phyloP scores from a whole-genome alignment of 2,329 filamentous ascomycete genomes.

The Pestalotiopsis sp. region DNA sequence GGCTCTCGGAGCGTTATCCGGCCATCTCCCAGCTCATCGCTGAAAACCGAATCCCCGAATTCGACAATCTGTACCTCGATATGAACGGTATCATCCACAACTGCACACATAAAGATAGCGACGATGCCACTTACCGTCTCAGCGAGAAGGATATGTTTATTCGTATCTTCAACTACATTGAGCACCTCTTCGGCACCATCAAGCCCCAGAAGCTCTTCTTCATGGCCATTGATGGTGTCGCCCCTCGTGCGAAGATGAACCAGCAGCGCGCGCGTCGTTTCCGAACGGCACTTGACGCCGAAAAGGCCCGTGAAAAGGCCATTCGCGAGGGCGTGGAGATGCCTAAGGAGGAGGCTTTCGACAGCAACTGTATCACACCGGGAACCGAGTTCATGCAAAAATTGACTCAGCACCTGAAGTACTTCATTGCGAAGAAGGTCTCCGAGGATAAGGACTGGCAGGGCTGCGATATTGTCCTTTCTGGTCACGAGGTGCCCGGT shows the following conservation, averaged over 20 bases:
- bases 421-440: slow-evolving; percentile 98
- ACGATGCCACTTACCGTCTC: slow-evolving; percentile 88
- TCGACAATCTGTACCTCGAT: slow-evolving; percentile 94
- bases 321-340: slow-evolving; percentile 86
- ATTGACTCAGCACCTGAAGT: slow-evolving; percentile 89
- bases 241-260: slow-evolving; percentile 98
- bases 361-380: slow-evolving; percentile 98
- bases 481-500: slow-evolving; percentile 95
- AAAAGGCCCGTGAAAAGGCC: slow-evolving; percentile 89
- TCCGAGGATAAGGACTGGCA: slow-evolving; percentile 98
- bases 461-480: slow-evolving; percentile 92
- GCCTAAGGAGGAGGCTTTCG: slow-evolving; percentile 93
- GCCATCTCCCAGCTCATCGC: slow-evolving; percentile 98
- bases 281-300: slow-evolving; percentile 88
- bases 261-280: slow-evolving; percentile 96
- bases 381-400: slow-evolving; percentile 98
- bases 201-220: slow-evolving; percentile 98
- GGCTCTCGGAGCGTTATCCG: slow-evolving; percentile 98
- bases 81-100: slow-evolving; percentile 99
- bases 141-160: slow-evolving; percentile 99
- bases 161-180: slow-evolving; percentile 99
- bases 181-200: slow-evolving; percentile 97
- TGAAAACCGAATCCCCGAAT: slow-evolving; percentile 98
- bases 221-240: slow-evolving; percentile 98
- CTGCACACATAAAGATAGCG: slow-evolving; percentile 95